Conservation (phyloP, 2,329 filamentous ascomycete species). For the Aspergillus ochraceoroseus region DNA sequence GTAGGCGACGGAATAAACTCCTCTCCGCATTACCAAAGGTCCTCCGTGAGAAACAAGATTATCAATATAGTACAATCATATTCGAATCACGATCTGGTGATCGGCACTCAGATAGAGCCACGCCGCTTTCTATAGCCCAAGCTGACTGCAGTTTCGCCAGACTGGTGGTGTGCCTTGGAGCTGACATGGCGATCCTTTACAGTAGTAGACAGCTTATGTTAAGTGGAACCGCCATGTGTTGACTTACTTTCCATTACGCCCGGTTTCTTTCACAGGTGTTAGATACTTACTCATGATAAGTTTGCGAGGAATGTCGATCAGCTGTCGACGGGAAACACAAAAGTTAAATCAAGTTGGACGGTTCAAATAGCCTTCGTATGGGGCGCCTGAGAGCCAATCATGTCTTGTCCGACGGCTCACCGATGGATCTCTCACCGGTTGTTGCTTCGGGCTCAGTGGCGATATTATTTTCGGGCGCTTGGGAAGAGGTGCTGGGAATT, state of each 20-base stretch:
- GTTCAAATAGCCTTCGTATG: slow-evolving; percentile 4
- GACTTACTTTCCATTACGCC: not conserved
- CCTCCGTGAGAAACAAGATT: too few relatives aligned
- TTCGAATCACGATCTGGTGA: too few relatives aligned
- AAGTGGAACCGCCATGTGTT: slow-evolving; percentile 7
- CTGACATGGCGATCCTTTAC: slow-evolving; percentile 1
- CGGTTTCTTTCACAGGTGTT: slow-evolving; percentile 3
- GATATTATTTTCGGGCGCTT: slow-evolving; percentile 13
- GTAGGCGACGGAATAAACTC: too few relatives aligned
- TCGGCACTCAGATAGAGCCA: too few relatives aligned
- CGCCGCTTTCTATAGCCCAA: too few relatives aligned
- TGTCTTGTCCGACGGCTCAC: slow-evolving; percentile 22
- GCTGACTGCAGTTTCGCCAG: not conserved
- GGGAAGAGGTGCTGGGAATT: slow-evolving; percentile 5
- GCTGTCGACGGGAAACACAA: not conserved
- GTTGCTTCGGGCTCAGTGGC: slow-evolving; percentile 13
- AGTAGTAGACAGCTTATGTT: not conserved
- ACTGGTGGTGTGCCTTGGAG: not conserved
- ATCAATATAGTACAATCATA: too few relatives aligned
- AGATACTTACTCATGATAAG: slow-evolving; percentile 1
- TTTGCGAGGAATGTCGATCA: slow-evolving; percentile 4
- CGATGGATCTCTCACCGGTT: slow-evolving; percentile 15
- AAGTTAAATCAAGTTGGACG: slow-evolving; percentile 6
- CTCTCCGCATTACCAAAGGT: too few relatives aligned
- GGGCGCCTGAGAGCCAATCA: slow-evolving; percentile 12